These are phyloP conservation scores for Potentilla sterilis DNA, from an alignment of 306 rosid species.

Conservation along the genomic window DNA sequence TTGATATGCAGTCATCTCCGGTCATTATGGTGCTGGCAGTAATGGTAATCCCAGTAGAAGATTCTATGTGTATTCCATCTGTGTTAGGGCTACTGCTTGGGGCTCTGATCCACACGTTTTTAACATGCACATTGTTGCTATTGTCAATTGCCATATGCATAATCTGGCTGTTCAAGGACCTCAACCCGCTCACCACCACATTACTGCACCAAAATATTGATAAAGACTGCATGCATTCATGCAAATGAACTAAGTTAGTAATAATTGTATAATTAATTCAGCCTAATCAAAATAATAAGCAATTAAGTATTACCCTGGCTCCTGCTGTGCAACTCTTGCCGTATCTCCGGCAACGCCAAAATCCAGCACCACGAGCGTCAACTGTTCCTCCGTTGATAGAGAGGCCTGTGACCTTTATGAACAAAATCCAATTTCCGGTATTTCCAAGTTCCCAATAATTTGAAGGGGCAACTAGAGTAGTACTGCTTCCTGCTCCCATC, in stretches of 20 bases:
- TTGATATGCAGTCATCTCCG: conserved; percentile 59
- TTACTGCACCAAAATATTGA: conserved; percentile 42
- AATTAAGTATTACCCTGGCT: conserved; percentile 18
- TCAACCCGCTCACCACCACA: conserved; percentile 41
- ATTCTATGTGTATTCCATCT: conserved; percentile 50
- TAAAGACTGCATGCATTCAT: conserved; percentile 30
- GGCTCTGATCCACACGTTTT: conserved; percentile 39
- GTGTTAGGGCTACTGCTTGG: conserved; percentile 55
- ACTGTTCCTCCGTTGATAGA: conserved; percentile 16
- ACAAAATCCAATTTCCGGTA: conserved; percentile 28
- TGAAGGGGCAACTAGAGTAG: conserved; percentile 29
- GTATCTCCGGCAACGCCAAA: conserved; percentile 17
- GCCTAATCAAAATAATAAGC: not conserved
- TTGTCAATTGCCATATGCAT: conserved; percentile 39
- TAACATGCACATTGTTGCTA: conserved; percentile 33
- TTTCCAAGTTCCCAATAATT: conserved; percentile 26
- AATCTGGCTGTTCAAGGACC: conserved; percentile 40
- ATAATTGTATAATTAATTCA: not conserved
- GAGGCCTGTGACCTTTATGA: conserved; percentile 18
- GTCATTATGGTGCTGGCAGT: conserved; percentile 34
- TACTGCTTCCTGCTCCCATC: conserved; percentile 19
- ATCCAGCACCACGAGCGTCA: conserved; percentile 18
- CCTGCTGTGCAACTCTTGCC: conserved; percentile 21
- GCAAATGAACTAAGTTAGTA: not conserved
- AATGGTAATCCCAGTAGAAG: conserved; percentile 33